Base-by-base conservation (phyloP, 257 asterid genomes). In the Perilla frutescens region DNA sequence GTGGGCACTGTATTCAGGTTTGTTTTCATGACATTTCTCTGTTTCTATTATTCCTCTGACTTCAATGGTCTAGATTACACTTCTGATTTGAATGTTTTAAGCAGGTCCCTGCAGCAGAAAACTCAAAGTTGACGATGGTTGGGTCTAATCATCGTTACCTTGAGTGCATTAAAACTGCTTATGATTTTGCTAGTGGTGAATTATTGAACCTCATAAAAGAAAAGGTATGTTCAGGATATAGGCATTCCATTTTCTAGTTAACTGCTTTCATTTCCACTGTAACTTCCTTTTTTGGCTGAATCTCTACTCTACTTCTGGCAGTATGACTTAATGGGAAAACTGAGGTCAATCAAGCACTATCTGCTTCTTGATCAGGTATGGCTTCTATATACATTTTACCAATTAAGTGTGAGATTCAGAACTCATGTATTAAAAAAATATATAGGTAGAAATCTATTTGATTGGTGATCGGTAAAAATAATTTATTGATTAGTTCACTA, bases 341-440 rank as follows among this genome's bases (percentile, higher is more conserved):
- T 95, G 82, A 89, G 91, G 82, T 92, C 98, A 61, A 95, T 95
- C 82, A 95, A 95, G 84, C 99, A 89, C 85, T 95, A 95, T 88
- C 96, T 95, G 76, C 99, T 95, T 81, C 99, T 95, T 81, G 99
- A 95, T 84, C 99, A 95, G 98, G 99, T 94, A 86, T 51, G 76
- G n/a, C 73, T 51, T 62, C 9, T 58, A 53, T 62, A 44, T 36
- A 15, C 29, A 4, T 10, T 55, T 67, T 58, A 39, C 70, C 56
- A 11, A 26, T 29, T 66, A 45, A 53, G 58, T 65, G 26, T 63
- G 36, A 64, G 31, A 43, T 57, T 37, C 44, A 37, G 62, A 49
- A 57, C 12, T 72, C 44, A 73, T 43, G 10, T 74, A 58, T 26
- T 31, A 70, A 9, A 48, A 11, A 31, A 31, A 58, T 1, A 47